A percentile compares a stretch with the other conserved stretches of the same genome.
phyloP scores from a whole-genome alignment of 1,284 basidiomycete genomes.

The Naganishia cerealis region DNA sequence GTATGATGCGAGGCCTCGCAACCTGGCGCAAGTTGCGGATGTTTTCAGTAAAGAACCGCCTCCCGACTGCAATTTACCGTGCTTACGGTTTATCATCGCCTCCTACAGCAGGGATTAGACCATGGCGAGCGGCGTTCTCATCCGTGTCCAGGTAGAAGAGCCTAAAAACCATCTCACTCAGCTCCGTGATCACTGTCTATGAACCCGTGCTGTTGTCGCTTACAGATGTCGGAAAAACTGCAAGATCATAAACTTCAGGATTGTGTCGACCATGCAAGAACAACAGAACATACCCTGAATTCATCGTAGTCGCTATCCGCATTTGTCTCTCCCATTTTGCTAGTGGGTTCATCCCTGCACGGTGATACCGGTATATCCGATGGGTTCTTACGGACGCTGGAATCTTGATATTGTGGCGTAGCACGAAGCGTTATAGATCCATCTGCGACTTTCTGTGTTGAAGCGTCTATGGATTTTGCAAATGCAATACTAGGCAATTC shows the following conservation, averaged over 20 bases:
- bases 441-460: background rate
- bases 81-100: conserved; percentile 57
- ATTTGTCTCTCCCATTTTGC: conserved; percentile 66
- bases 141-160: conserved; percentile 84
- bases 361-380: conserved; percentile 45
- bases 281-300: conserved; percentile 51
- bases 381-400: background rate
- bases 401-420: background rate
- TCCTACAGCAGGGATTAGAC: conserved; percentile 60
- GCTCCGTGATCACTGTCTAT: background rate
- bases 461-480: background rate
- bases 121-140: conserved; percentile 66
- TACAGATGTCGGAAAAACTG: conserved; percentile 72
- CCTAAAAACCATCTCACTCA: conserved; percentile 51
- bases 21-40: conserved; percentile 56
- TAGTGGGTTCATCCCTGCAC: conserved; percentile 39
- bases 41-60: background rate
- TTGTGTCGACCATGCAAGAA: background rate
- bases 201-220: conserved; percentile 41
- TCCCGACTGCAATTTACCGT: conserved; percentile 50
- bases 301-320: conserved; percentile 72
- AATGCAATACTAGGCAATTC: conserved; percentile 38
- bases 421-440: background rate
- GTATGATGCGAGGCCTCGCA: conserved; percentile 59
- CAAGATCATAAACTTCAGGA: background rate